Conservation (phyloP, 768 basidiomycete genomes). For the Xerocomellus dryophilus region DNA sequence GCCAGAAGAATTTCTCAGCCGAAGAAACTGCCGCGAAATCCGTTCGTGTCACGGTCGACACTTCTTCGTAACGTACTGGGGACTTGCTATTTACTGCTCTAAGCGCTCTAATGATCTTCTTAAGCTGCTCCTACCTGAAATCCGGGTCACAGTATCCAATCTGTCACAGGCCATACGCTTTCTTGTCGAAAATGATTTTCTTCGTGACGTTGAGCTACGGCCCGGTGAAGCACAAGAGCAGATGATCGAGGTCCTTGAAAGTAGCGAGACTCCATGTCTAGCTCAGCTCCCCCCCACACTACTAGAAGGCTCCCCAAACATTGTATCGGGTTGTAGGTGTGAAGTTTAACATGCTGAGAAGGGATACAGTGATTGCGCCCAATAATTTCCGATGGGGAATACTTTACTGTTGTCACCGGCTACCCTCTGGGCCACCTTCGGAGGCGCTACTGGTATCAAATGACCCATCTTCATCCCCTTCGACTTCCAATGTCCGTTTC, state of each 20-base stretch:
- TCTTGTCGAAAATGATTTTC: slow-evolving; percentile 85
- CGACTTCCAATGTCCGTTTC: slow-evolving; percentile 61
- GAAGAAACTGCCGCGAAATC: slow-evolving; percentile 52
- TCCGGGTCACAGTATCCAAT: slow-evolving; percentile 84
- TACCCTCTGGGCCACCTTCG: slow-evolving; percentile 25
- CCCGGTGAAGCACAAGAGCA: slow-evolving; percentile 71
- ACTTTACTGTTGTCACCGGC: slow-evolving; percentile 4
- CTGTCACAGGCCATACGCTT: slow-evolving; percentile 91
- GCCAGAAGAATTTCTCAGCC: slow-evolving; percentile 39
- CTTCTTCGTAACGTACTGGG: slow-evolving; percentile 73
- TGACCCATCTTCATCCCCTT: slow-evolving; percentile 47
- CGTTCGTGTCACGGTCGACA: slow-evolving; percentile 64
- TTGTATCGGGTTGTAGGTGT: not conserved
- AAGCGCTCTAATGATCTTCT: slow-evolving; percentile 8
- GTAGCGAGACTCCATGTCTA: slow-evolving; percentile 12
- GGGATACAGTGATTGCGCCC: not conserved
- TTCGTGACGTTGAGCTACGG: slow-evolving; percentile 72
- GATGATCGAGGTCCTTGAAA: slow-evolving; percentile 58
- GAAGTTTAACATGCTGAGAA: not conserved
- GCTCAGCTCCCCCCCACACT: not conserved
- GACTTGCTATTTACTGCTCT: not conserved
- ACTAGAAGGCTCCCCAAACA: not conserved
- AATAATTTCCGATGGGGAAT: not conserved
- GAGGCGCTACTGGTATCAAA: slow-evolving; percentile 34
- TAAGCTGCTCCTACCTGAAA: slow-evolving; percentile 81